These are phyloP conservation scores for Phoenix roebelenii DNA, from an alignment of 176 grass and related monocot genomes.

Conservation along the genomic window DNA sequence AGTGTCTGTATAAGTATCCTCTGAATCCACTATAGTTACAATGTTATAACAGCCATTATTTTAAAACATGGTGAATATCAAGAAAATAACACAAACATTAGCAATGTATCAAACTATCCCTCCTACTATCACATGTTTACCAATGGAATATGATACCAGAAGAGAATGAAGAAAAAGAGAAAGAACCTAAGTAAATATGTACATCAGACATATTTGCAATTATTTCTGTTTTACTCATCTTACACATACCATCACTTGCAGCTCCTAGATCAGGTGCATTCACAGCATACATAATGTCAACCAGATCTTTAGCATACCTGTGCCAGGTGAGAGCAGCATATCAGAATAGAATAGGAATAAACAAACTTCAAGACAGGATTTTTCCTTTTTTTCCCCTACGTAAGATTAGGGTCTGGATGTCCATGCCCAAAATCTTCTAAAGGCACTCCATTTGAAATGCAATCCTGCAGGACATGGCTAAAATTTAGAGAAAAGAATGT, in stretches of 20 bases:
- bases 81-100: no score
- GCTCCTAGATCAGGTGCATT: slow-evolving; percentile 82
- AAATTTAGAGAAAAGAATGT: neutral
- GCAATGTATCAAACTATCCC: no score
- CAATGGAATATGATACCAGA: no score
- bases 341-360: slow-evolving; percentile 1
- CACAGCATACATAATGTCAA: slow-evolving; percentile 57
- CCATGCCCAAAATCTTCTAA: slow-evolving; percentile 88
- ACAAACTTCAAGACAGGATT: neutral
- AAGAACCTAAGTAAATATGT: no score
- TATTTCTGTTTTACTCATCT: neutral
- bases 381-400: slow-evolving; percentile 29
- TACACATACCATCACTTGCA: slow-evolving; percentile 82
- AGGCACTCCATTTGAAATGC: slow-evolving; percentile 70
- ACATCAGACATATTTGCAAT: neutral
- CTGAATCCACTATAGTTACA: no score
- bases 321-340: slow-evolving; percentile 15
- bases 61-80: no score
- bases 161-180: no score
- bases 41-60: no score
- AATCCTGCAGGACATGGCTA: slow-evolving; percentile 34
- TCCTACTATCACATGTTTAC: no score
- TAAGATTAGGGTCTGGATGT: slow-evolving; percentile 90
- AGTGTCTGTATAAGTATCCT: no score
- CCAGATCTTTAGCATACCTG: slow-evolving; percentile 94